These are phyloP conservation scores for Yamadazyma dendronema DNA, from an alignment of 1,139 yeast species.

Conservation along the genomic window DNA sequence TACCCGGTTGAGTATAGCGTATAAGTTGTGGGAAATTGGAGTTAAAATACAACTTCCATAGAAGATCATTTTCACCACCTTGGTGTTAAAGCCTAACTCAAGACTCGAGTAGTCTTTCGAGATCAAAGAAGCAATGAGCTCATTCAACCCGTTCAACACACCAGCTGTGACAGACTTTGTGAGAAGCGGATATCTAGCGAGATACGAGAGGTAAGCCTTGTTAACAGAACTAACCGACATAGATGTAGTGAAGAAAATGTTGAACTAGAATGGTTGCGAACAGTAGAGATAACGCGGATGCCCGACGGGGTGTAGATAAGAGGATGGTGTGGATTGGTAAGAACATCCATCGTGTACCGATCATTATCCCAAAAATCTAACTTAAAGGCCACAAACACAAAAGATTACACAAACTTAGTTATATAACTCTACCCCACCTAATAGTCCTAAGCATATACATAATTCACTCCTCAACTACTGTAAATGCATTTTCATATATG, in stretches of 20 bases:
- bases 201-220: constrained; percentile 36
- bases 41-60: constrained; percentile 72
- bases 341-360: no score
- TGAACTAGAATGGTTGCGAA: neutral
- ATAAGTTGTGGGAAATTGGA: constrained; percentile 69
- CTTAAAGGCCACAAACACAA: no score
- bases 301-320: constrained; percentile 2
- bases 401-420: no score
- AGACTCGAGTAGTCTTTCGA: constrained; percentile 40
- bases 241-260: neutral
- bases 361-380: no score
- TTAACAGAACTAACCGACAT: constrained; percentile 15
- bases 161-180: constrained; percentile 65
- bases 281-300: neutral
- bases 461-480: no score
- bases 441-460: no score
- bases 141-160: constrained; percentile 55
- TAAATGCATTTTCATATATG: no score
- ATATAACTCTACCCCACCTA: no score
- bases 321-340: no score
- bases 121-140: constrained; percentile 52
- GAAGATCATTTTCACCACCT: constrained; percentile 64
- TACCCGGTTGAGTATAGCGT: constrained; percentile 43
- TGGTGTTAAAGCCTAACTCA: constrained; percentile 19
- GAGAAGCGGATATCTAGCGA: constrained; percentile 51